Evolutionary conservation across 306 rosid species (phyloP), one percentile per base, ranked within the genome.

Genomic region (Medicago lupulina): DNA sequence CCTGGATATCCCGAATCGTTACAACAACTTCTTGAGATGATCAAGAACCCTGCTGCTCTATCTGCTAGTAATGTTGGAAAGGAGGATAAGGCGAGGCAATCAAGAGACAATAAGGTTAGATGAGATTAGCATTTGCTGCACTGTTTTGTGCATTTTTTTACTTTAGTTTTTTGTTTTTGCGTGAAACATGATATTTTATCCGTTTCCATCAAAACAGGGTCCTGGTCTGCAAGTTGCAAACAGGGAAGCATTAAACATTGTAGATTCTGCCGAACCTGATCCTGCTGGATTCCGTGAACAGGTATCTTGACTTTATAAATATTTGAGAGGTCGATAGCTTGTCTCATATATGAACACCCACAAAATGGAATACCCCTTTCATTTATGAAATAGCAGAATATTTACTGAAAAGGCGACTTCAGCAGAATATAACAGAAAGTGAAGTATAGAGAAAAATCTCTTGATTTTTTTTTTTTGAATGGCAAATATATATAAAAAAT

Each of bases 211-310:
- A 64, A 80, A 76, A 53, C 85, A 96, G 99, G 88, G 74, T 81
- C 81, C 91, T 76, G 84, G 91, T 78, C 85, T 83, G 44, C 79
- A 85, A 17, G 68, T 80, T 13, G 80, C 74, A 10, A 82, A 54
- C 80, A 83, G 87, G 83, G 99, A 95, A 67, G 99, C 90, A 34
- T 82, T 82, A 57, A 82, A 76, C 73, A 68, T 44, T 70, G 75
- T 81, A 8, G 99, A 90, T 76, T 79, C 90, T 70, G 61, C 76
- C 5, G 98, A 90, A 77, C 90, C 96, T 47, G 99, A 96, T 86
- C 91, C 98, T 51, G 86, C 87, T 89, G 97, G 96, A 72, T 96
- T 96, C 72, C 92, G 89, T 15, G 96, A 96, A 73, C 93, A 92
- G 99, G 99, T 92, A 88, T 69, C 25, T 39, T 67, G 75, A 28